These are phyloP conservation scores for Micractinium conductrix DNA, from an alignment of 139 green algal genomes.

Conservation along the genomic window DNA sequence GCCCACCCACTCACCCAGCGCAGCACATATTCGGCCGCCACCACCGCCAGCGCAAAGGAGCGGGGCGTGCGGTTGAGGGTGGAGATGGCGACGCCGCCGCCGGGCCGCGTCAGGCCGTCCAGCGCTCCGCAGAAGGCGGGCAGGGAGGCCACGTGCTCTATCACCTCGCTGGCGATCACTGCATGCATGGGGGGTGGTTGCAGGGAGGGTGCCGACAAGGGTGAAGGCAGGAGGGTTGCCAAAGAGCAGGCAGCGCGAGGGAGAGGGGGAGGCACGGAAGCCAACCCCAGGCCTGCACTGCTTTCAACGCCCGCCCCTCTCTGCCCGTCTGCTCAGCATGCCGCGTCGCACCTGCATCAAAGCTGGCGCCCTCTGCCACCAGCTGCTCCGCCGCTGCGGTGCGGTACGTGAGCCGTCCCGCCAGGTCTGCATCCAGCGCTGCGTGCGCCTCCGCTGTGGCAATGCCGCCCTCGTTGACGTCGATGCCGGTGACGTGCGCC, in stretches of 20 bases:
- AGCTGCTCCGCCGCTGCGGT: constrained; percentile 53
- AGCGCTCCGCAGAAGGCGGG: constrained; percentile 55
- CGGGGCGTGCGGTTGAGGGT: constrained; percentile 89
- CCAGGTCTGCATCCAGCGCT: constrained; percentile 39
- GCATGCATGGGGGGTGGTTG: constrained; percentile 29
- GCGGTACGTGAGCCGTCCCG: constrained; percentile 32
- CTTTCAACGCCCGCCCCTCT: constrained; percentile 23
- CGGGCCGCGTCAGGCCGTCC: constrained; percentile 15
- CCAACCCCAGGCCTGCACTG: neutral
- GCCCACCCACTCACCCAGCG: too few species aligned
- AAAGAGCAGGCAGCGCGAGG: neutral
- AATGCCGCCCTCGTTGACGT: constrained; percentile 59
- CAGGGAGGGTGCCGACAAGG: too few species aligned
- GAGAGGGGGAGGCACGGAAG: neutral
- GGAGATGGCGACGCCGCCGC: constrained; percentile 76
- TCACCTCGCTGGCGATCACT: constrained; percentile 76
- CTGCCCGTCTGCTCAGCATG: constrained; percentile 46
- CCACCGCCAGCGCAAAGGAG: constrained; percentile 83
- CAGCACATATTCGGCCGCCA: constrained; percentile 84
- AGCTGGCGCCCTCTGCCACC: constrained; percentile 47
- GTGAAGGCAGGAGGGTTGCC: neutral
- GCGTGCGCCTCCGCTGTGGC: constrained; percentile 48
- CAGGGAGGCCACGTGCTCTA: constrained; percentile 71
- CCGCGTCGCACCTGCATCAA: constrained; percentile 47
- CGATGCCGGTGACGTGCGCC: constrained; percentile 68